Conservation (phyloP, 345 rosid species). For the Rhodamnia argentea region DNA sequence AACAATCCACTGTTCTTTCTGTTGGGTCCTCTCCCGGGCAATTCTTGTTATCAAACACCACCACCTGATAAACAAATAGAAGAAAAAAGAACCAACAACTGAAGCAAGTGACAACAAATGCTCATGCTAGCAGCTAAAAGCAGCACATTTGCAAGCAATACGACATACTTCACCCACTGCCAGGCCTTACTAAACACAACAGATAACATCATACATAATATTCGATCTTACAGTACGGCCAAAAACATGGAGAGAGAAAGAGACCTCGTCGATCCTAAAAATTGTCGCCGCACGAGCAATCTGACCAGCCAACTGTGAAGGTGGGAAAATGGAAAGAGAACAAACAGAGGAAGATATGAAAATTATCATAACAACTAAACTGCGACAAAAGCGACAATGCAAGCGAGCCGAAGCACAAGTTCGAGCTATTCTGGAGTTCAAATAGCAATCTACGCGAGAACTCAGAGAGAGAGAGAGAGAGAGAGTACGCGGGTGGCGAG, state of each 20-base stretch:
- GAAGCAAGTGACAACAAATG: neutral
- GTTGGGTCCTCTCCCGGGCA: constrained; percentile 16
- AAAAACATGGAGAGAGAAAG: neutral
- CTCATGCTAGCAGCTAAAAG: neutral
- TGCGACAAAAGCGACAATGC: neutral
- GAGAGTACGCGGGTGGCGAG: constrained; percentile 79
- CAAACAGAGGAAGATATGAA: neutral
- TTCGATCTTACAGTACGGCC: neutral
- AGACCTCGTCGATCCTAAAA: constrained; percentile 83
- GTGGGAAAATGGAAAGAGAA: neutral
- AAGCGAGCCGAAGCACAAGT: neutral
- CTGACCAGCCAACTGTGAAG: constrained; percentile 73
- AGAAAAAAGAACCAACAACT: neutral
- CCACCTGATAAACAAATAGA: constrained; percentile 36
- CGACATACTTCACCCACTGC: neutral
- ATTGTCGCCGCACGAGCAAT: constrained; percentile 92
- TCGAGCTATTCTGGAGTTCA: neutral
- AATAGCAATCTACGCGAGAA: neutral
- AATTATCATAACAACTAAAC: neutral
- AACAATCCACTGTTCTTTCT: constrained; percentile 3
- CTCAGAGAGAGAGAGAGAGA: neutral
- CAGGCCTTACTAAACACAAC: neutral
- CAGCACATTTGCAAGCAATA: neutral
- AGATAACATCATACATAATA: neutral
- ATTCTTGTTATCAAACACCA: constrained; percentile 68